Evolutionary conservation across 2,329 filamentous ascomycete genomes (phyloP), one percentile per base, ranked within the genome.

Genomic region (Keithomyces neogunnii): DNA sequence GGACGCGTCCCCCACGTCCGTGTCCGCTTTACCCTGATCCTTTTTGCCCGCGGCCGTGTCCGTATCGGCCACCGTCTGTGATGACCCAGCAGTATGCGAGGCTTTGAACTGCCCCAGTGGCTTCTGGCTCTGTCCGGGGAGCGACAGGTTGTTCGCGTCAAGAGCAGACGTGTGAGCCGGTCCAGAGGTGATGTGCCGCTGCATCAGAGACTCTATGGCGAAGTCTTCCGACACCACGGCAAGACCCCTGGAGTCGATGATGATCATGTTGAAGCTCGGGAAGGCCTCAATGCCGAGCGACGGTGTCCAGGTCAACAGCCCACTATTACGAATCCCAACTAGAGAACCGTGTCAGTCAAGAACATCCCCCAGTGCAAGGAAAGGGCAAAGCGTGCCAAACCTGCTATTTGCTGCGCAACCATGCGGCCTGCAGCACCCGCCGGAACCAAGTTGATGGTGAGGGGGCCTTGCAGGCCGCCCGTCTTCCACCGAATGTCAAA

Each of bases 321-420:
- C 59, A 5, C 52, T 51, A 40, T 61, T 61, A 4, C 55, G 53
- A 44, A 60, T 53, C 35, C 56, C 51, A 19, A 53, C 60, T 62
- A 31, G 13, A 13, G 8, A 5, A 3, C n/a, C 10, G 2, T 11
- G 19, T 47, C 8, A 42, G 49, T 26, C 13, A 13, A 1, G 19
- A 5, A 3, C 36, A 13, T 42, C 31, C 19, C 19, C 19, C 19
- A 19, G 19, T 30, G 6, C 13, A 9, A 32, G 26, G 42, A 26
- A 5, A 5, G 2, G 51, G 48, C 19, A 26, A 11, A 26, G 19
- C 19, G 19, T 19, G 19, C 19, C 53, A 19, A 49, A 61, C 60
- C 51, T 30, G 55, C 60, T 44, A 60, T 54, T 40, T 55, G 54
- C 38, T 61, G 52, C 1, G 59, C 51, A 11, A 61, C 40, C n/a